Base-by-base conservation (phyloP, 2,329 filamentous ascomycete genomes). In the Claviceps sp. region DNA sequence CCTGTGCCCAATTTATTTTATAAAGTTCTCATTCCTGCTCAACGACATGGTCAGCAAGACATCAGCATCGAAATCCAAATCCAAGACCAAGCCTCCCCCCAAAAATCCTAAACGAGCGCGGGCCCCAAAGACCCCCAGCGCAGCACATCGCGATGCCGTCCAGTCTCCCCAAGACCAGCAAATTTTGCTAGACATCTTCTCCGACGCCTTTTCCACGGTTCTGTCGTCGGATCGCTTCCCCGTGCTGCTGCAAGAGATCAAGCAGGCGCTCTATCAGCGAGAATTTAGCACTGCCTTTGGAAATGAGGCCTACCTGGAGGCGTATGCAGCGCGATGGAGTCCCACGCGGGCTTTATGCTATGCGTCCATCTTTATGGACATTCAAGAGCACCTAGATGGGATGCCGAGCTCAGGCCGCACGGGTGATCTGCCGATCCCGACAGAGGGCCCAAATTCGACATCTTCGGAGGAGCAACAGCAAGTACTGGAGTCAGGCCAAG, bases 241-340 rank as follows among this genome's bases (percentile, higher is more conserved):
- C 34, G 62, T 73, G 1, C 67, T 82, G 3, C 75, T 97, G 19
- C 91, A 95, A 63, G 80, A 84, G 50, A 80, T 97, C 56, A 98
- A 97, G 67, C 76, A 82, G 7, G 87, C 91, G 57, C 75, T 98
- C 8, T 97, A 85, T 65, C 82, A 86, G 54, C 81, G 93, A 37
- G 87, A 97, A 65, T 97, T 97, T 68, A 75, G 75, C 13, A 70
- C 73, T 16, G 91, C 91, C 0, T 98, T 97, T 69, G 82, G 81
- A 0, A 75, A 74, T 46, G 75, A 80, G 52, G 80, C 85, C 45
- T 78, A 84, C 59, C 75, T 96, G 17, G 80, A 85, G 55, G 87
- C 85, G 10, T 98, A 98, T 71, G 88, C 89, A 8, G 80, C 88
- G 51, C 74, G 93, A 60, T 98, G 91, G 90, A 95, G 89, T 67